Conservation (phyloP, 176 grass and related monocot genomes). For the Tillandsia leiboldiana region DNA sequence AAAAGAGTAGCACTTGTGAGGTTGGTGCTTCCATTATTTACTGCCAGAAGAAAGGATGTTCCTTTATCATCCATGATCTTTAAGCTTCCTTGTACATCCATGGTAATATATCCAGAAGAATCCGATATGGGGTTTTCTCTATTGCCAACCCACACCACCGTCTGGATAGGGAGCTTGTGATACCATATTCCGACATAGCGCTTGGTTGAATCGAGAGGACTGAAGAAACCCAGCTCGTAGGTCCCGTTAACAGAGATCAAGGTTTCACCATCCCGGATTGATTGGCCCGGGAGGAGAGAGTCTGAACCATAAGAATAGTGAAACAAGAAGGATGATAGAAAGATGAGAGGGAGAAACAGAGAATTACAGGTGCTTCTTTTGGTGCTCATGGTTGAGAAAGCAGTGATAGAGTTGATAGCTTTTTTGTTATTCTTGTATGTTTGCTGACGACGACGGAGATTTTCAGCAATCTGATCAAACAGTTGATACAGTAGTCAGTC, state of each 20-base stretch:
- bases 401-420: too few species aligned
- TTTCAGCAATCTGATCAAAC: too few species aligned
- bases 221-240: background rate
- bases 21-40: background rate
- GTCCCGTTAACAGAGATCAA: background rate
- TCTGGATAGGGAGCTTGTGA: background rate
- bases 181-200: slow-evolving; percentile 18
- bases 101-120: background rate
- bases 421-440: too few species aligned
- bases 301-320: background rate
- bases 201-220: background rate
- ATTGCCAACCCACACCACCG: slow-evolving; percentile 7
- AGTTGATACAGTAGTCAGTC: too few species aligned
- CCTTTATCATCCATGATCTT: background rate
- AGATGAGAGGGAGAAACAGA: too few species aligned
- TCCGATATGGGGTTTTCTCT: background rate
- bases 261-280: background rate
- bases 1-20: slow-evolving; percentile 5
- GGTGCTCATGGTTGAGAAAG: too few species aligned
- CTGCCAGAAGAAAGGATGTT: background rate
- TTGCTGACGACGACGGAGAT: too few species aligned
- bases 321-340: too few species aligned
- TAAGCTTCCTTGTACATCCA: background rate
- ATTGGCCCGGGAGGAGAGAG: background rate
- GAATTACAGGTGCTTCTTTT: too few species aligned